A percentile compares a stretch with the other conserved stretches of the same genome.
Evolutionary conservation across 352 stramenopile genomes (phyloP).

Genomic region (Pelagophyceae sp.): DNA sequence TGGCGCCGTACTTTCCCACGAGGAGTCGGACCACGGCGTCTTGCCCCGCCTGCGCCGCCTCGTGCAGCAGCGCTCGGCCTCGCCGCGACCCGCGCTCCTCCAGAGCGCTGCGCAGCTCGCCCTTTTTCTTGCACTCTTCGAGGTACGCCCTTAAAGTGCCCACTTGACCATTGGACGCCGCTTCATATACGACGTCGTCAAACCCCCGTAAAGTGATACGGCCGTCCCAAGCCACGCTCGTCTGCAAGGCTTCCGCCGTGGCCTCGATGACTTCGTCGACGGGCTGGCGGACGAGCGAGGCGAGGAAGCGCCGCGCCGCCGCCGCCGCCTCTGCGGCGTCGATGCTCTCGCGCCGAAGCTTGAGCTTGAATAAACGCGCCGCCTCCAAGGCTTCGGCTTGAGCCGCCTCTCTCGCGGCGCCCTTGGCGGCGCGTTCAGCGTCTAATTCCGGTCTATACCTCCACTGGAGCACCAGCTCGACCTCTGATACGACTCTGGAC

Average conservation of each 20-base stretch:
- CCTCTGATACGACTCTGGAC: too few species aligned
- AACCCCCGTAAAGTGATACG: background rate
- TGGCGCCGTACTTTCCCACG: background rate
- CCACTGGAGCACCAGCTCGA: background rate
- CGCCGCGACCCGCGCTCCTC: background rate
- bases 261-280: too few species aligned
- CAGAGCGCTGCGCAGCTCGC: background rate
- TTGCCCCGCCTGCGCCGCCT: background rate
- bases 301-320: background rate
- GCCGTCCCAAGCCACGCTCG: too few species aligned
- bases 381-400: background rate
- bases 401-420: background rate
- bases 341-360: background rate
- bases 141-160: background rate
- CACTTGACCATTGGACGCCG: background rate
- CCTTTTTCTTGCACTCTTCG: background rate
- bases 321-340: background rate
- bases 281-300: too few species aligned
- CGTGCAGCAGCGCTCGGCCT: conserved; percentile 2
- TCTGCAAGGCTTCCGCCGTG: too few species aligned
- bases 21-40: background rate
- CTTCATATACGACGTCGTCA: background rate
- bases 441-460: background rate
- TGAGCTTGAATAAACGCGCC: too few species aligned
- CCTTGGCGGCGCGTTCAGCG: background rate